Base-by-base conservation (phyloP, 345 rosid genomes). In the Citrus maxima region DNA sequence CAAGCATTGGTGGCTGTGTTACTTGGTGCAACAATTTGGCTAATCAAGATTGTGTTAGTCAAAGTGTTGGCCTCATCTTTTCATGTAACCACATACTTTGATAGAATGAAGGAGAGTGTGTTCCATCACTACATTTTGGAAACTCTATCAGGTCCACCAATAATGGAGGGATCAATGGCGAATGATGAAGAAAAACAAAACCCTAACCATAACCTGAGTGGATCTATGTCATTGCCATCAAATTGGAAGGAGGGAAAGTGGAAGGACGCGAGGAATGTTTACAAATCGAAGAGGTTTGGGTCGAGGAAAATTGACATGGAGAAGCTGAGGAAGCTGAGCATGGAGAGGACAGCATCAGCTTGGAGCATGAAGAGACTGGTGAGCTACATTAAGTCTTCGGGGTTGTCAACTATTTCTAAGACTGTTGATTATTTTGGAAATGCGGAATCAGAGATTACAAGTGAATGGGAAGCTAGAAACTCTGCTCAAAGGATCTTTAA, bases 31-130 rank as follows among this genome's bases (percentile, higher is more conserved):
- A 88, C 90, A 0, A 80, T 90, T 5, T 90, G 93, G 93, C 73
- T 90, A 16, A 27, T 90, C 10, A 90, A 90, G 75, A 88, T 88
- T 21, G 84, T 88, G 3, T 74, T 85, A 1, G 88, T 90, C 16
- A 89, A 89, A 72, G 83, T 88, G 24, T 80, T 88, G 5, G 90
- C 91, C 1, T 87, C 93, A 0, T 83, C 90, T 13, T 90, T 90
- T 71, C 93, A 90, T 59, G 91, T 90, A 0, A 55, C 89, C 1
- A 78, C 90, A 13, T 90, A 81, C 86, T 90, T 90, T 58, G 93
- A 90, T 72, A 81, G 93, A 22, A 88, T 90, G 88, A 79, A 88
- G 69, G 91, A 88, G 83, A 84, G 89, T 42, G 89, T 90, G 22
- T 88, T 88, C 83, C 85, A 84, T 66, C 90, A 85, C 77, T 88